Base-by-base conservation (phyloP, 768 basidiomycete genomes). In the Polyporus arcularius region DNA sequence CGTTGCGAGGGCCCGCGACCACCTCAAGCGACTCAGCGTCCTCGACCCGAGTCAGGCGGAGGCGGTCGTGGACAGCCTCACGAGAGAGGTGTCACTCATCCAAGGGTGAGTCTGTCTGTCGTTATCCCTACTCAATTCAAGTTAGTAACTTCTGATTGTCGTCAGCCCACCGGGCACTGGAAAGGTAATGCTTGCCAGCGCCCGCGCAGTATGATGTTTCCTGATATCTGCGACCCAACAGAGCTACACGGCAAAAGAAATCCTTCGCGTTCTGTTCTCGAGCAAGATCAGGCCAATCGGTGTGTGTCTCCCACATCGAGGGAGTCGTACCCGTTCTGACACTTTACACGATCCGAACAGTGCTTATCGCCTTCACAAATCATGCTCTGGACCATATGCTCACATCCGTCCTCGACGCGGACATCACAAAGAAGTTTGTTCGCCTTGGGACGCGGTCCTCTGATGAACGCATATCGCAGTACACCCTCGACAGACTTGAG, bases 321-420 rank as follows among this genome's bases (percentile, higher is more conserved):
- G 10, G 31, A 21, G 14, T 32, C 21, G 2, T 6, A 2, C 30
- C 10, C 7, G 18, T 16, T 40, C 30, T 39, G 42, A 45, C 26
- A 30, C 12, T 2, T 30, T 32, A 3, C 3, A 8, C 15, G 31
- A 11, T 6, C 7, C 42, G 14, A 21, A 45, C 42, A 65, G 59
- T 80, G 3, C 73, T 86, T 66, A 80, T 85, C 30, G 81, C 89
- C 0, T 90, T 86, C 72, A 92, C 90, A 0, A 92, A 92, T 64
- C 91, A 92, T 46, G 90, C 90, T 0, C 77, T 92, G 3, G 90
- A 92, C 58, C 88, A 91, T 63, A 80, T 92, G 74, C 74, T 92
- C 2, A 75, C 74, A 4, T 83, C 84, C 0, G 81, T 91, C 3
- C 77, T 92, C 1, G 87, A 92, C 63, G 82, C 81, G 0, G 69